Conservation (phyloP, 2,329 filamentous ascomycete species). For the Trichoderma sp. region DNA sequence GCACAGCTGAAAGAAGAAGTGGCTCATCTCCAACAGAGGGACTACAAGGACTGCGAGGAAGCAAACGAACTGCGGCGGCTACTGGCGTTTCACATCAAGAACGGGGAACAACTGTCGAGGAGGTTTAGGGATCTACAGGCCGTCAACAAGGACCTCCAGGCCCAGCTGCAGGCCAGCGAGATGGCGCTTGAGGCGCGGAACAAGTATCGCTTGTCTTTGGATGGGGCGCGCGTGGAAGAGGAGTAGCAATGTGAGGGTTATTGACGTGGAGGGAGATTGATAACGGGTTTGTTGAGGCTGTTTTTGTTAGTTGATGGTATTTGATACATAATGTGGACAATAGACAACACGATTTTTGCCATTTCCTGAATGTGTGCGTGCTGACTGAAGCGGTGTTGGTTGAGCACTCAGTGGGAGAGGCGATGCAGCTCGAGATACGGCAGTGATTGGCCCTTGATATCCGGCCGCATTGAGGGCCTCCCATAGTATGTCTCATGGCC, state of each 20-base stretch:
- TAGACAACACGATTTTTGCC: background rate
- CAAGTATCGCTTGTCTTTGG: background rate
- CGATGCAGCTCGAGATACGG: rapidly evolving
- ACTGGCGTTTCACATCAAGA: slow-evolving; percentile 20
- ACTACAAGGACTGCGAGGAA: background rate
- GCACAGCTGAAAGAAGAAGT: background rate
- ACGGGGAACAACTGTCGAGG: slow-evolving; percentile 20
- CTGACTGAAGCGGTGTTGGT: background rate
- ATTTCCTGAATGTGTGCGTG: background rate
- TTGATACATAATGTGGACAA: too few relatives aligned
- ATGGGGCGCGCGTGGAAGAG: background rate
- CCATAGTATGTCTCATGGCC: background rate
- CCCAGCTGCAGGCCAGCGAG: slow-evolving; percentile 3
- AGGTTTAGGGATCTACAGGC: slow-evolving; percentile 14
- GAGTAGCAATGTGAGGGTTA: background rate
- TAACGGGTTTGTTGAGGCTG: background rate
- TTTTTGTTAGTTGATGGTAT: background rate
- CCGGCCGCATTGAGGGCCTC: slow-evolving; percentile 15
- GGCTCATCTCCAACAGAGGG: background rate
- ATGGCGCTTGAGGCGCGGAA: background rate
- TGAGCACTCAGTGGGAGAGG: background rate
- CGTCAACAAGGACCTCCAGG: slow-evolving; percentile 10
- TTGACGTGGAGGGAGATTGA: background rate
- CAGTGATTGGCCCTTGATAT: slow-evolving; percentile 3
- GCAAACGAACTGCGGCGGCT: slow-evolving; percentile 11